Evolutionary conservation across 2,329 filamentous ascomycete genomes (phyloP).

Genomic region (Verticillium longisporum): DNA sequence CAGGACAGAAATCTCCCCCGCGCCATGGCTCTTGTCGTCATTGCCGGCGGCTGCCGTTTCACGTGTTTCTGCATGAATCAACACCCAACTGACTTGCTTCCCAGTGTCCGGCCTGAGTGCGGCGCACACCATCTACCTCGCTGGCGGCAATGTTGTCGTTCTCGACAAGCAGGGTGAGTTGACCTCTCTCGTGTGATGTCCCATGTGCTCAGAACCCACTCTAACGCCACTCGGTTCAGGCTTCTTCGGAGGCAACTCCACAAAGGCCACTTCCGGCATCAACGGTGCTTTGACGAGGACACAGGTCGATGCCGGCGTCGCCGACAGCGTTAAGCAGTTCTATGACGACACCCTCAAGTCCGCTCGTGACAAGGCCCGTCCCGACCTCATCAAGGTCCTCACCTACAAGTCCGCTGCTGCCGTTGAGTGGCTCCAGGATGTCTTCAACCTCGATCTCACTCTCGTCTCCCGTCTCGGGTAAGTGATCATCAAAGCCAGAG

Average conservation of each 20-base stretch:
- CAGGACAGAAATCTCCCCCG: slow-evolving; percentile 8
- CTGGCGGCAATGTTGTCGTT: slow-evolving; percentile 90
- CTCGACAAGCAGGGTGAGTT: slow-evolving; percentile 95
- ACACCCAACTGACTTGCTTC: neutral
- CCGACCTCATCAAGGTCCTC: slow-evolving; percentile 96
- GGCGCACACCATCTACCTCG: slow-evolving; percentile 95
- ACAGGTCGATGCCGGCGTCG: slow-evolving; percentile 82
- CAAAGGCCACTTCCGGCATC: slow-evolving; percentile 98
- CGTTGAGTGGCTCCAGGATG: slow-evolving; percentile 98
- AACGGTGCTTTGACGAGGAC: slow-evolving; percentile 96
- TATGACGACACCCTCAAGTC: slow-evolving; percentile 99
- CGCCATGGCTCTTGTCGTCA: slow-evolving; percentile 7
- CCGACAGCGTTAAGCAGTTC: slow-evolving; percentile 97
- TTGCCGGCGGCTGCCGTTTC: slow-evolving; percentile 15
- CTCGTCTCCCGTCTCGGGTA: slow-evolving; percentile 95
- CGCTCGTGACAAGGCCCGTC: slow-evolving; percentile 94
- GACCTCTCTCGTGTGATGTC: neutral
- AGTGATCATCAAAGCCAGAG: slow-evolving; percentile 18
- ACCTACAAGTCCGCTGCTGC: slow-evolving; percentile 98
- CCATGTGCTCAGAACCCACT: neutral
- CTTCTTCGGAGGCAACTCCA: slow-evolving; percentile 99
- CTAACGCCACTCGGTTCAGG: slow-evolving; percentile 42
- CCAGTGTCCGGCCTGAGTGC: slow-evolving; percentile 95
- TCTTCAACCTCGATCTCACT: slow-evolving; percentile 96
- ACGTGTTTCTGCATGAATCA: neutral